phyloP scores from a whole-genome alignment of 2,329 filamentous ascomycete species.

The Lanzia echinophila region DNA sequence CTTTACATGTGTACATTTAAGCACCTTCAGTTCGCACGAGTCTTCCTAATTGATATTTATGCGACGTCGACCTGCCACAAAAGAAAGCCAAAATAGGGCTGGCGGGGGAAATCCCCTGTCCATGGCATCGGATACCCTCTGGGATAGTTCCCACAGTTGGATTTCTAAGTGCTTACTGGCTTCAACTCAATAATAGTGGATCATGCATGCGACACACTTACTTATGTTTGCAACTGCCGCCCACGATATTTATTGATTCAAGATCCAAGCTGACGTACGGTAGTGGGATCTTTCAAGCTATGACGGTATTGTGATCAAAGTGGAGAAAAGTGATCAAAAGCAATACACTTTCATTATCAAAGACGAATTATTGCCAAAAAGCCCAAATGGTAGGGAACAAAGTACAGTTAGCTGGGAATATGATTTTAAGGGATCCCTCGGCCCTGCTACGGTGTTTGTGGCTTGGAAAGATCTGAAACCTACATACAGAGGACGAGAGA shows the following conservation, averaged over 20 bases:
- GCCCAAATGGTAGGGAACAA: conserved; percentile 62
- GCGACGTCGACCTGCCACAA: too few relatives aligned
- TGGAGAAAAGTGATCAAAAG: conserved; percentile 53
- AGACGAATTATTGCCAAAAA: conserved; percentile 53
- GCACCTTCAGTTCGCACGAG: neutral
- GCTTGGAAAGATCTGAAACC: conserved; percentile 60
- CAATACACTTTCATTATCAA: conserved; percentile 71
- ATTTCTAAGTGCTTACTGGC: neutral
- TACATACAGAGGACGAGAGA: conserved; percentile 65
- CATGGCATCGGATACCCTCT: neutral
- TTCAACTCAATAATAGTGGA: neutral
- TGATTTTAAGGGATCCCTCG: conserved; percentile 46
- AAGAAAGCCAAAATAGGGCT: too few relatives aligned
- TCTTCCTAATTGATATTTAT: neutral
- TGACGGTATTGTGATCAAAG: conserved; percentile 51
- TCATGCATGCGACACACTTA: neutral
- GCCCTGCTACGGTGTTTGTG: conserved; percentile 43
- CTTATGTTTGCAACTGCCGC: neutral
- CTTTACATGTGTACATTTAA: neutral
- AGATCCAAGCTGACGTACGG: conserved; percentile 14
- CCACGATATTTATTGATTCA: neutral
- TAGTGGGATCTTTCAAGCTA: conserved; percentile 59
- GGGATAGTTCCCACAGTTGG: neutral
- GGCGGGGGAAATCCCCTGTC: too few relatives aligned
- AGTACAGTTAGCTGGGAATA: conserved; percentile 69